A percentile compares a stretch with the other conserved stretches of the same genome.
phyloP scores from a whole-genome alignment of 2,329 filamentous ascomycete genomes.

The Fusarium temperatum region DNA sequence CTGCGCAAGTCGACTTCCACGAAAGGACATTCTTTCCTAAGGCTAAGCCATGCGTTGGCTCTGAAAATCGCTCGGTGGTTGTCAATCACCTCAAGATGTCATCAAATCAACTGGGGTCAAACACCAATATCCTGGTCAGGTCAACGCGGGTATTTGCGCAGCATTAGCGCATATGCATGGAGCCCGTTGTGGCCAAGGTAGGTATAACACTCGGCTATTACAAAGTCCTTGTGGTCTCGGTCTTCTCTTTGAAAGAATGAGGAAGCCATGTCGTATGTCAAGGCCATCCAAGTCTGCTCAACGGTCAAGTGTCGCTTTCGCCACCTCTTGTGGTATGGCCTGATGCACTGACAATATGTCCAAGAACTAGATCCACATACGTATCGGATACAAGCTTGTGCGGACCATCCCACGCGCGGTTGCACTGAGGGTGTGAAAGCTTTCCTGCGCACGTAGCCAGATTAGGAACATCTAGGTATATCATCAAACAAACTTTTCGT shows the following conservation, averaged over 20 bases:
- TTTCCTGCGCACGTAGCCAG: not conserved
- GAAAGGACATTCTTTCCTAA: not conserved
- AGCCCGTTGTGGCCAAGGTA: constrained; percentile 14
- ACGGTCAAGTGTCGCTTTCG: constrained; percentile 18
- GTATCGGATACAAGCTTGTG: not conserved
- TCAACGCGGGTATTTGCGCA: constrained; percentile 1
- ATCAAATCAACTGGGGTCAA: constrained; percentile 4
- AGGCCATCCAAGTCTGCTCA: constrained; percentile 1
- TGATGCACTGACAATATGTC: constrained; percentile 3
- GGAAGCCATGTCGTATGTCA: not conserved
- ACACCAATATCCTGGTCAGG: constrained; percentile 9
- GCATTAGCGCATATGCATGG: constrained; percentile 5
- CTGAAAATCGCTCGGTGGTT: constrained; percentile 8
- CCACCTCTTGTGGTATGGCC: constrained; percentile 8
- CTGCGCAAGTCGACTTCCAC: not conserved
- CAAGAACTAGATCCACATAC: not conserved
- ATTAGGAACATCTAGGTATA: not conserved
- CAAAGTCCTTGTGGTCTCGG: not conserved
- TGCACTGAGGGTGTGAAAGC: not conserved
- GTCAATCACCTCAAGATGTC: constrained; percentile 27
- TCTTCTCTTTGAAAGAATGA: not conserved
- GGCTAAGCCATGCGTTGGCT: not conserved
- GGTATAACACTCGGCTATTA: constrained; percentile 10
- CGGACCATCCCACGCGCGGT: constrained; percentile 2
- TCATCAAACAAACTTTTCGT: not conserved